Evolutionary conservation across 176 grass and related monocot genomes (phyloP).

Genomic region (Puccinellia tenuiflora): DNA sequence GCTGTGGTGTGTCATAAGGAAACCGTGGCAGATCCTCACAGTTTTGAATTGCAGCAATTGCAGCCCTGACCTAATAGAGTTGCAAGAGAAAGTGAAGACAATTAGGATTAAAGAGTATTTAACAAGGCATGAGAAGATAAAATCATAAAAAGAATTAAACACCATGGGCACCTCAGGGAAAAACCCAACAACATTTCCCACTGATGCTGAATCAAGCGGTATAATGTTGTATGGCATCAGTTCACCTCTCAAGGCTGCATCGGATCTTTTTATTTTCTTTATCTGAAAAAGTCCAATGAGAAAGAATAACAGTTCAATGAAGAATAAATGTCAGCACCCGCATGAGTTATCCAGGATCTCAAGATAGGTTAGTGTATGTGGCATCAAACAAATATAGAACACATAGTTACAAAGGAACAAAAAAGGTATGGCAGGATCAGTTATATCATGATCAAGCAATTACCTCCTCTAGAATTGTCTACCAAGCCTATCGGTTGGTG

Average conservation of each 20-base stretch:
- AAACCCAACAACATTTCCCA: constrained; percentile 75
- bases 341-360: neutral
- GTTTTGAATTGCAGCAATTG: constrained; percentile 70
- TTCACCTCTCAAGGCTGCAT: constrained; percentile 75
- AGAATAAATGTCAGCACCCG: constrained; percentile 1
- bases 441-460: neutral
- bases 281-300: constrained; percentile 36
- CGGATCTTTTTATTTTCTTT: constrained; percentile 70
- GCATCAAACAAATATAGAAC: neutral
- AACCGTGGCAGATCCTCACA: constrained; percentile 71
- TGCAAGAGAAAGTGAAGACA: constrained; percentile 6
- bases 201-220: constrained; percentile 73
- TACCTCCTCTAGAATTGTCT: constrained; percentile 87
- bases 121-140: constrained; percentile 21
- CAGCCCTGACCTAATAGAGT: constrained; percentile 64
- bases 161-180: constrained; percentile 70
- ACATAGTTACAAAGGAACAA: neutral
- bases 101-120: neutral
- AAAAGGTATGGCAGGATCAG: neutral
- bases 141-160: neutral
- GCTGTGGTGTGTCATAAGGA: constrained; percentile 42
- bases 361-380: neutral
- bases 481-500: constrained; percentile 58
- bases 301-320: neutral
- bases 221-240: constrained; percentile 88